Evolutionary conservation across 139 green algal genomes (phyloP).

Genomic region (Closterium sp.): DNA sequence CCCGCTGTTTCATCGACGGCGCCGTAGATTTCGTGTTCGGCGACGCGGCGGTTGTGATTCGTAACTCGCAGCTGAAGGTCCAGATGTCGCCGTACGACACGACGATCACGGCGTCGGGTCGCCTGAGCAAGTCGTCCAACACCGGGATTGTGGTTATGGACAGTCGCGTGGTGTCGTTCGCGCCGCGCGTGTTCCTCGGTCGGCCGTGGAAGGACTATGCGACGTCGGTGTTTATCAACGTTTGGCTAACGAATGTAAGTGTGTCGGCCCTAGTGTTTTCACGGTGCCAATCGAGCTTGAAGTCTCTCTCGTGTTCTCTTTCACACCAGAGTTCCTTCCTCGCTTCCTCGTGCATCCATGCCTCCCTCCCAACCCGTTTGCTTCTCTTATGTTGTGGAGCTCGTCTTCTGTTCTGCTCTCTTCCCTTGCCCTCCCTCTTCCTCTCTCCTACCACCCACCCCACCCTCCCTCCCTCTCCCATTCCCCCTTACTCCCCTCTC

Average conservation of each 20-base stretch:
- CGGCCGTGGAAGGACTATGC: not conserved
- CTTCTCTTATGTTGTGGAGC: too few relatives aligned
- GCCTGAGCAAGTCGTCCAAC: not conserved
- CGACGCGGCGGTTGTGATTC: constrained; percentile 1
- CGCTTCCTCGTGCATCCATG: not conserved
- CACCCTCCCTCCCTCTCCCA: not conserved
- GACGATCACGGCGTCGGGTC: not conserved
- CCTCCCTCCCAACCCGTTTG: not conserved
- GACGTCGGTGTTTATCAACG: not conserved
- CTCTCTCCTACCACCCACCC: not conserved
- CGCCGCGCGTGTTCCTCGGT: not conserved
- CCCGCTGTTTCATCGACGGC: constrained; percentile 7
- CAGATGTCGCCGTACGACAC: not conserved
- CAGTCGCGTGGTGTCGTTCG: not conserved
- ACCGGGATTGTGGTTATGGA: not conserved
- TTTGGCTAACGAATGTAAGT: not conserved
- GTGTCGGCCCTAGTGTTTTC: not conserved
- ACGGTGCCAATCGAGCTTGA: too few relatives aligned
- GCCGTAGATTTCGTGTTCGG: constrained; percentile 32
- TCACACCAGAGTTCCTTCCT: too few relatives aligned
- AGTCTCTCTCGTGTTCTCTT: too few relatives aligned
- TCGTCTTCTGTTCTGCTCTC: not conserved
- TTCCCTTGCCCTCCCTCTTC: not conserved
- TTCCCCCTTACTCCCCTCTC: too few relatives aligned
- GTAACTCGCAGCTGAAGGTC: not conserved